Percentiles rank a stretch among this genome's conserved stretches.
Conservation (phyloP, 148 eudicot species). For the Pharnaceum exiguum region DNA sequence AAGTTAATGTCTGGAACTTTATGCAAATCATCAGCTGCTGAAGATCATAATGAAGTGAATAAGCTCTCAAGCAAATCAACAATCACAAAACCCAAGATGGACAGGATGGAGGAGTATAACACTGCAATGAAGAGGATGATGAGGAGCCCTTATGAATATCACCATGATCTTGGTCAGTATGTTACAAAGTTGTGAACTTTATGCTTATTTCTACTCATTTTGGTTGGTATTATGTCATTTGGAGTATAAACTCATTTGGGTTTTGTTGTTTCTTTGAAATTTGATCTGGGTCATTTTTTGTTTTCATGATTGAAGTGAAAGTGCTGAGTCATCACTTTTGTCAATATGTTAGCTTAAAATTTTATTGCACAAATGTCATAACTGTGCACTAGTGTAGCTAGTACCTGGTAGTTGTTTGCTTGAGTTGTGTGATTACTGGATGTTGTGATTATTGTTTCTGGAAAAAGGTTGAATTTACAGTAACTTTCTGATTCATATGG, state of each 20-base stretch:
- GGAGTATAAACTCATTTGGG: neutral
- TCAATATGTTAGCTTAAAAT: too few relatives aligned
- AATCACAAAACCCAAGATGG: constrained; percentile 17
- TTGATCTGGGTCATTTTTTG: constrained; percentile 10
- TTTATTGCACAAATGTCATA: too few relatives aligned
- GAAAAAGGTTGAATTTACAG: too few relatives aligned
- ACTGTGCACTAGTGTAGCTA: too few relatives aligned
- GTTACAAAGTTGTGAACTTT: neutral
- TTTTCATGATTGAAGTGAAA: neutral
- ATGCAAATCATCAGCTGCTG: constrained; percentile 43
- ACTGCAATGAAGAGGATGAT: constrained; percentile 79
- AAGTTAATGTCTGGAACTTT: constrained; percentile 18
- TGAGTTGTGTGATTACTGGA: too few relatives aligned
- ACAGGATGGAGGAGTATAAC: constrained; percentile 75
- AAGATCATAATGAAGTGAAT: constrained; percentile 31
- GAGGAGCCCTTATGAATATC: constrained; percentile 95
- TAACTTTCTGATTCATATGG: too few relatives aligned
- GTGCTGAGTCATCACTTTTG: too few relatives aligned
- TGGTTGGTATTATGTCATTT: neutral
- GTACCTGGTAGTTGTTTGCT: too few relatives aligned
- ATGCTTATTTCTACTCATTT: neutral
- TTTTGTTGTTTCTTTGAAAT: neutral
- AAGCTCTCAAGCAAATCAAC: constrained; percentile 19
- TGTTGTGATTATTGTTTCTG: too few relatives aligned
- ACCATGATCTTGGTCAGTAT: constrained; percentile 86